Percentiles rank a stretch among this genome's conserved stretches.
These are phyloP conservation scores for Bipolaris cookei DNA, from an alignment of 2,329 filamentous ascomycete genomes.

Conservation along the genomic window DNA sequence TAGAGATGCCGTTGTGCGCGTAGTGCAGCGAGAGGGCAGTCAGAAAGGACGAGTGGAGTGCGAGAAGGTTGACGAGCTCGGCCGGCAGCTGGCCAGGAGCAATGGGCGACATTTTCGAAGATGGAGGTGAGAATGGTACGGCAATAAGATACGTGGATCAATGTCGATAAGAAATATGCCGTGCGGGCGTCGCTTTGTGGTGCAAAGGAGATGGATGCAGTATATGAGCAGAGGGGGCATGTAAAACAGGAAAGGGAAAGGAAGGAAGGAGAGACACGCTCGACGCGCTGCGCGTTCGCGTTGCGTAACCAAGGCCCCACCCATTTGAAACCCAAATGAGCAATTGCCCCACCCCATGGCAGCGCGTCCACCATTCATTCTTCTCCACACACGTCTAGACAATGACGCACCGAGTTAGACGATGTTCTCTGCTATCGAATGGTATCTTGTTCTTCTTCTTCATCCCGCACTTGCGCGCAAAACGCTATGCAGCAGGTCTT, in stretches of 20 bases:
- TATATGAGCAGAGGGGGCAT: conserved; percentile 38
- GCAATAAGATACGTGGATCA: conserved; percentile 26
- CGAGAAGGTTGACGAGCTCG: conserved; percentile 53
- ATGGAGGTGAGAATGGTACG: conserved; percentile 29
- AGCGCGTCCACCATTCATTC: conserved; percentile 10
- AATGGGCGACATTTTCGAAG: conserved; percentile 40
- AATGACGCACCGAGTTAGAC: neutral
- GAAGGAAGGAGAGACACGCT: conserved; percentile 31
- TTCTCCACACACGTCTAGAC: neutral
- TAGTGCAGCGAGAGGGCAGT: conserved; percentile 58
- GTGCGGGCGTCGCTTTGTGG: conserved; percentile 18
- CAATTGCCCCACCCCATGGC: conserved; percentile 15
- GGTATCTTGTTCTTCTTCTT: neutral
- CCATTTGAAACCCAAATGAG: conserved; percentile 27
- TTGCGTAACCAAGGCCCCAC: conserved; percentile 30
- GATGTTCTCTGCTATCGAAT: too few species aligned
- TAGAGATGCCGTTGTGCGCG: conserved; percentile 56
- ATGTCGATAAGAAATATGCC: conserved; percentile 25
- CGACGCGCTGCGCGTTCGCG: conserved; percentile 23
- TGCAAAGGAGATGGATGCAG: conserved; percentile 23
- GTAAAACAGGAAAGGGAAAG: conserved; percentile 31
- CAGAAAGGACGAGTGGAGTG: conserved; percentile 57
- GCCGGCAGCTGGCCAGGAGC: conserved; percentile 46
- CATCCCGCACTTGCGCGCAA: neutral
- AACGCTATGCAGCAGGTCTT: neutral